phyloP scores from a whole-genome alignment of 2,329 filamentous ascomycete species.

The Sporothrix phasma region DNA sequence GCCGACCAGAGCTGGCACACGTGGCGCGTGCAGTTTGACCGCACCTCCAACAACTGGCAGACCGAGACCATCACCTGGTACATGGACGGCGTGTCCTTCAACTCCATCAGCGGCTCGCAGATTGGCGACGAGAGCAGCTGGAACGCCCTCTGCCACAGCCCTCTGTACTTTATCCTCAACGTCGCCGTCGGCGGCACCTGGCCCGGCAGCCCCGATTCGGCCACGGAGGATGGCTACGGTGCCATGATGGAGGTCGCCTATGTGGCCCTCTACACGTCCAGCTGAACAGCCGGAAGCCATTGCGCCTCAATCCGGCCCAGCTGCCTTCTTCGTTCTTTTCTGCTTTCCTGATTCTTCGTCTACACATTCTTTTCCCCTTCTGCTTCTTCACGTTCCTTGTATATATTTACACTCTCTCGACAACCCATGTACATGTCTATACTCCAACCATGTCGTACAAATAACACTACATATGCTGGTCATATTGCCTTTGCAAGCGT shows the following conservation, averaged over 20 bases:
- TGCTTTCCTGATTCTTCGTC: neutral
- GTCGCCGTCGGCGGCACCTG: constrained; percentile 39
- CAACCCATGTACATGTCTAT: constrained; percentile 1
- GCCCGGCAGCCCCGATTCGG: constrained; percentile 25
- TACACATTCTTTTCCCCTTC: neutral
- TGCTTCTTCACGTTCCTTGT: neutral
- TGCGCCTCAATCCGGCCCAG: no score
- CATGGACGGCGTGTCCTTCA: constrained; percentile 35
- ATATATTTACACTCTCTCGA: constrained; percentile 5
- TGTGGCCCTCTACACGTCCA: constrained; percentile 29
- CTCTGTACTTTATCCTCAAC: constrained; percentile 38
- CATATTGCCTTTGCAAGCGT: neutral
- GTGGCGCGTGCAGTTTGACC: constrained; percentile 40
- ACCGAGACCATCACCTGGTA: constrained; percentile 41
- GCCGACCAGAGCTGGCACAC: constrained; percentile 39
- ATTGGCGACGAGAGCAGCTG: constrained; percentile 35
- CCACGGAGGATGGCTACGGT: constrained; percentile 29
- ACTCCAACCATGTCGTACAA: constrained; percentile 1
- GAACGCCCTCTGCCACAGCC: constrained; percentile 34
- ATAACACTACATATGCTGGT: neutral
- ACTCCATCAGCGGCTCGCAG: constrained; percentile 33
- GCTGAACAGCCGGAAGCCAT: neutral
- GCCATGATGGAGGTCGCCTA: constrained; percentile 35
- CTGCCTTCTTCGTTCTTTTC: no score
- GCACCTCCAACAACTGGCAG: constrained; percentile 33